Base-by-base conservation (phyloP, 805 yeast genomes). In the Wickerhamiella spandovensis region DNA sequence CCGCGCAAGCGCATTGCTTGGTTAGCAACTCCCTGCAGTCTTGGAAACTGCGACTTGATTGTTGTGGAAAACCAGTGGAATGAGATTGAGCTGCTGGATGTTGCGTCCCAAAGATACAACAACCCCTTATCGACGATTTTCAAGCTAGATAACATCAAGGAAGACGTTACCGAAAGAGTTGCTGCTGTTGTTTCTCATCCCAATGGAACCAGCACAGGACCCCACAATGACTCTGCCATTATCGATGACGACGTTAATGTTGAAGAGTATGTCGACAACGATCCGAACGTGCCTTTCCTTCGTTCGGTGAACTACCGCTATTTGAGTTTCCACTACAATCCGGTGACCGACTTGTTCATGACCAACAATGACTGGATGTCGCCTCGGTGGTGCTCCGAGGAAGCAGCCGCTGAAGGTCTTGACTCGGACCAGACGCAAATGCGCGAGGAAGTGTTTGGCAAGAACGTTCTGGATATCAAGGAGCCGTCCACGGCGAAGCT, bases 21-120 rank as follows among this genome's bases (percentile, higher is more conserved):
- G 44, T 22, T 53, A 4, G 59, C 60, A 7, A 25, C 44, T 7
- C 55, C 51, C 15, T 72, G 76, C 3, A 82, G 94, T 0, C 69
- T 92, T 53, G 96, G 87, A 1, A 74, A 75, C 54, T 82, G 96
- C 30, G 95, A 88, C 59, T 86, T 96, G 92, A 83, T 89, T 15
- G 95, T 88, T 17, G 74, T 92, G 22, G 99, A 92, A 67, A 94
- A 87, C 57, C 97, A 89, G 63, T 82, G 78, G 71, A 97, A 97
- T 18, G 95, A 87, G 58, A 72, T 92, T 54, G 72, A 76, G 37
- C 74, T 82, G 18, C 73, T 78, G 3, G 64, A 68, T 2, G 78
- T 92, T 13, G 59, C 69, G 1, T 75, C 82, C 55, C 66, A 68
- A 43, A 74, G 84, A 71, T 85, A 82, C 61, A 81, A 83, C 58